phyloP scores from a whole-genome alignment of 169 alveolate species.

The Plasmodium yoelii region DNA sequence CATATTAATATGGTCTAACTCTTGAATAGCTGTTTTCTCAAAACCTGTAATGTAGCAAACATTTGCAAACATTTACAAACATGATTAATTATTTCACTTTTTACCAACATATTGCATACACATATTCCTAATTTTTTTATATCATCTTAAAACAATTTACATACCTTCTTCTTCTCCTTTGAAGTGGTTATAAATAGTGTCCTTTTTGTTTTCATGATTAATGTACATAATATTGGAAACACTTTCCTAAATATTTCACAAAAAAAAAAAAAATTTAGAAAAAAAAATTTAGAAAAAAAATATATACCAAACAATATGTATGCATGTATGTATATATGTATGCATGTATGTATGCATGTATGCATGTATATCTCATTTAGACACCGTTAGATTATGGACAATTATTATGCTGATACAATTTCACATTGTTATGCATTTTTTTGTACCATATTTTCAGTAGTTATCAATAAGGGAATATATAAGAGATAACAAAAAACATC shows the following conservation, averaged over 20 bases:
- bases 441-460: slow-evolving; percentile 25
- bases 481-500: slow-evolving; percentile 36
- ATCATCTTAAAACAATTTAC: neutral
- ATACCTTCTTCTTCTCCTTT: neutral
- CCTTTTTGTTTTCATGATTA: neutral
- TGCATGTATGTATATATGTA: too few species aligned
- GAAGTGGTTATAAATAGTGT: neutral
- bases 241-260: neutral
- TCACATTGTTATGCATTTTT: too few species aligned
- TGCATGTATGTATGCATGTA: too few species aligned
- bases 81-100: neutral
- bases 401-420: too few species aligned
- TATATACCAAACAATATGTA: too few species aligned
- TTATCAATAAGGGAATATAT: slow-evolving; percentile 22
- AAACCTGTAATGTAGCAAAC: neutral
- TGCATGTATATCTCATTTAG: too few species aligned
- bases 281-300: too few species aligned
- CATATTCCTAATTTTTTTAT: too few species aligned
- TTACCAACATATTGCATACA: too few species aligned
- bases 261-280: too few species aligned
- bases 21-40: slow-evolving; percentile 9
- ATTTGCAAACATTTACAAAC: neutral
- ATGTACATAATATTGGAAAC: too few species aligned
- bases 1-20: slow-evolving; percentile 1
- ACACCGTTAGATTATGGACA: too few species aligned